Base-by-base conservation (phyloP, 176 grass and related monocot species). In the Rhynchospora breviuscula region DNA sequence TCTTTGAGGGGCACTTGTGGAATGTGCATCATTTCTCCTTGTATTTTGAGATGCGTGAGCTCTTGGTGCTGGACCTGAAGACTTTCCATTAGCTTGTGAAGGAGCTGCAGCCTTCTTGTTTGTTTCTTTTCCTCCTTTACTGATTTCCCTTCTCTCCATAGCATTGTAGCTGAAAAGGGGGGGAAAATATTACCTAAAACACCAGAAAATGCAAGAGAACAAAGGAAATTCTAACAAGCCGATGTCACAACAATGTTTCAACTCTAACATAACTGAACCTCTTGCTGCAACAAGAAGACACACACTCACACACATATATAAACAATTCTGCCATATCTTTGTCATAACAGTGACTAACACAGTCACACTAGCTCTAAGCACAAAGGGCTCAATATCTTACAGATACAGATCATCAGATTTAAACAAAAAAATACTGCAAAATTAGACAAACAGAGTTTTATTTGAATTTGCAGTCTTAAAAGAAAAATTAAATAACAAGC, bases 111-210 rank as follows among this genome's bases (percentile, higher is more conserved):
- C 58, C 87, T 90, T 99, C 86, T 90, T 99, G 68, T 95, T 99
- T 4, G 91, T 88, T 14, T 99, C 96, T 81, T 89, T 99, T 18
- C 96, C 93, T 10, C 96, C 96, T 83, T 89, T 99, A 83, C 96
- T 93, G 54, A 40, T 85, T 44, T 99, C 96, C 62, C 96, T 90
- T 85, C 96, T 93, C 60, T 99, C 96, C 3, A 75, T 75, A 51
- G 93, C 84, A 59, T 95, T 99, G 70, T 99, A 99, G 74, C 96
- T 99, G 81, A 14, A 60, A 84, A 74, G 8, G 47, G 57, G 23
- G 82, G 44, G 4, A 75, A 40, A 40, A 52, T 7, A 23, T 54
- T 46, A 25, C 31, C 1, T 65, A 51, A 51, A 26, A 53, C 46
- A 54, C 26, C 26, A 78, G 10, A 5, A 52, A 85, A 17, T 15